Percentiles rank a stretch among this genome's conserved stretches.
phyloP scores from a whole-genome alignment of 306 rosid genomes.

The Neltuma alba region DNA sequence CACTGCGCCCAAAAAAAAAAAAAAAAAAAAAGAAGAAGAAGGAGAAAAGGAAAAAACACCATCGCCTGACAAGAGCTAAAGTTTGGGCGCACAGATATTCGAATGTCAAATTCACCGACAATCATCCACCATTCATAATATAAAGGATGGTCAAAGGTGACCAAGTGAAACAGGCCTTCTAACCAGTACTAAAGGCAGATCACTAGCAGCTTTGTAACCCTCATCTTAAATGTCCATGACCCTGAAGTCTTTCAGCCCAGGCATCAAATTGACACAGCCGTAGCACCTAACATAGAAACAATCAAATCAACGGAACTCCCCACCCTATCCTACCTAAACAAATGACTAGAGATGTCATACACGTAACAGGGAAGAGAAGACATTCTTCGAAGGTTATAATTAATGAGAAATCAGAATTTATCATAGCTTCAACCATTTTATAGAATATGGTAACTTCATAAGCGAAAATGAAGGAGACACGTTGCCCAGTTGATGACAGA shows the following conservation, averaged over 20 bases:
- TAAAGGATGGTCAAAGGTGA: neutral
- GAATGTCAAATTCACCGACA: neutral
- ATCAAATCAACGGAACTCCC: conserved; percentile 9
- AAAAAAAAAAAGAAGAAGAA: neutral
- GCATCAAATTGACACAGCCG: conserved; percentile 5
- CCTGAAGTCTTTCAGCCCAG: conserved; percentile 2
- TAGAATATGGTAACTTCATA: conserved; percentile 23
- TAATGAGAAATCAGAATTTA: conserved; percentile 11
- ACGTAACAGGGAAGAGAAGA: conserved; percentile 18
- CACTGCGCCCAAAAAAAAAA: neutral
- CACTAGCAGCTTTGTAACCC: conserved; percentile 19
- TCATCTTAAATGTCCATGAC: conserved; percentile 10
- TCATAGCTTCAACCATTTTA: conserved; percentile 7
- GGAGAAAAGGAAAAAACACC: no score
- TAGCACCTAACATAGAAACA: neutral
- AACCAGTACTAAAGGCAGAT: neutral
- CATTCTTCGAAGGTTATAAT: conserved; percentile 10
- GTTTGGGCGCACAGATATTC: neutral
- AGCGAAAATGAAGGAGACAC: neutral
- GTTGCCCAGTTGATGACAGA: conserved; percentile 20
- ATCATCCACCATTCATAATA: neutral
- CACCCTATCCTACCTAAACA: conserved; percentile 20
- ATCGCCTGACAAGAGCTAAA: neutral
- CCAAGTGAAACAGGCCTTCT: neutral
- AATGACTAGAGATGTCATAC: conserved; percentile 16